Percentiles rank a stretch among this genome's conserved stretches.
Evolutionary conservation across 2,329 filamentous ascomycete genomes (phyloP).

Genomic region (Colletotrichum theobromicola): DNA sequence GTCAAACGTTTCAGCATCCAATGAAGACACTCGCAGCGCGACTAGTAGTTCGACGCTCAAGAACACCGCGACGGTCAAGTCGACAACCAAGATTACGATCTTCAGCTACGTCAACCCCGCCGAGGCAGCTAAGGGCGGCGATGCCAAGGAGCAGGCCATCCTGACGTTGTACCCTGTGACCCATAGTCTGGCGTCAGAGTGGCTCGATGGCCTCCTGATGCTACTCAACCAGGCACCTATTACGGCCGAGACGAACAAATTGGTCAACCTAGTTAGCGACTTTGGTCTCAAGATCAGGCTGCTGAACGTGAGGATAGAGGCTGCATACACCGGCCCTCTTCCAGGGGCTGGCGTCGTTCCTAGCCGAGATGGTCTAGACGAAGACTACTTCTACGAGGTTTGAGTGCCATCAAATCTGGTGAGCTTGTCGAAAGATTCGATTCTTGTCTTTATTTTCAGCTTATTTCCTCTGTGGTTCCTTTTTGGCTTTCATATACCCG

Average conservation of each 20-base stretch:
- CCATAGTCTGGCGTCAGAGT: conserved; percentile 88
- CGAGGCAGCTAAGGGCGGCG: conserved; percentile 36
- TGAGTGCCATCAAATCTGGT: conserved; percentile 34
- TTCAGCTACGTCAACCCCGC: conserved; percentile 68
- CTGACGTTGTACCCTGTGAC: conserved; percentile 83
- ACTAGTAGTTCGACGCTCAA: conserved; percentile 48
- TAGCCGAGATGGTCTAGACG: conserved; percentile 82
- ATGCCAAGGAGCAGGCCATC: conserved; percentile 72
- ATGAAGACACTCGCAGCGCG: conserved; percentile 53
- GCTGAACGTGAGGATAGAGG: conserved; percentile 89
- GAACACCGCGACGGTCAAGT: conserved; percentile 40
- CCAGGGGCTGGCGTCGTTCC: conserved; percentile 79
- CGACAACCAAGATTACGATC: conserved; percentile 88
- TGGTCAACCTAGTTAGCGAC: conserved; percentile 84
- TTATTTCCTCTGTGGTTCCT: neutral
- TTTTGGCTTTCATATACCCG: conserved; percentile 19
- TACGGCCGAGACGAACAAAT: conserved; percentile 92
- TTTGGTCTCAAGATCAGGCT: conserved; percentile 93
- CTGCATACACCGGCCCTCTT: conserved; percentile 68
- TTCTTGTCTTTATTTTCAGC: conserved; percentile 9
- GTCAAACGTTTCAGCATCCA: conserved; percentile 82
- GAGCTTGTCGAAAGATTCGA: neutral
- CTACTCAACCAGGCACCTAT: conserved; percentile 93
- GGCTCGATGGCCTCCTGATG: conserved; percentile 96
- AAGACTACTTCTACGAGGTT: conserved; percentile 91